A percentile compares a stretch with the other conserved stretches of the same genome.
These are phyloP conservation scores for Calonectria fujianensis DNA, from an alignment of 2,329 filamentous ascomycete genomes.

Conservation along the genomic window DNA sequence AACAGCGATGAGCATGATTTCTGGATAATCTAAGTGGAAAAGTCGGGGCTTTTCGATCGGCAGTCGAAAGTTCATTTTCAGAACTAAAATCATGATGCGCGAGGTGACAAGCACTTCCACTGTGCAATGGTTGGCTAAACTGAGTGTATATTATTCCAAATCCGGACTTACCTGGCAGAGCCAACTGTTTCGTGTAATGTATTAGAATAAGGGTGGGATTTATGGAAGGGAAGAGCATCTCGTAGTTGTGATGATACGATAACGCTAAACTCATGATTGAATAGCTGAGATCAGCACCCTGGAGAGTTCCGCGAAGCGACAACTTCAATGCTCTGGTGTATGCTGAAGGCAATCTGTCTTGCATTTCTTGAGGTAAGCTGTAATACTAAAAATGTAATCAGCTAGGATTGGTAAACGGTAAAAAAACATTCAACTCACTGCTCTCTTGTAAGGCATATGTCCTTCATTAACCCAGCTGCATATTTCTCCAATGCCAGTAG, in stretches of 20 bases:
- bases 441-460: conserved; percentile 82
- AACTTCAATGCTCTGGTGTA: conserved; percentile 78
- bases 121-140: conserved; percentile 61
- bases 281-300: conserved; percentile 77
- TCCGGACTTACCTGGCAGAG: conserved; percentile 79
- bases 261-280: conserved; percentile 77
- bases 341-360: conserved; percentile 76
- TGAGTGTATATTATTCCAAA: no score
- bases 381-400: conserved; percentile 65
- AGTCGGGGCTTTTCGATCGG: conserved; percentile 67
- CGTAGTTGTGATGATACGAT: conserved; percentile 80
- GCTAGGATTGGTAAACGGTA: not conserved
- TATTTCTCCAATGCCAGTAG: conserved; percentile 84
- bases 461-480: conserved; percentile 79
- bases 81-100: conserved; percentile 66
- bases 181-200: conserved; percentile 81
- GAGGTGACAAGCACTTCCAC: conserved; percentile 69
- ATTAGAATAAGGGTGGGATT: conserved; percentile 82
- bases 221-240: conserved; percentile 82
- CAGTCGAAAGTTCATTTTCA: conserved; percentile 74
- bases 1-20: conserved; percentile 82
- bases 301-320: conserved; percentile 62
- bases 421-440: conserved; percentile 67
- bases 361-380: conserved; percentile 78
- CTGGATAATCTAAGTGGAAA: conserved; percentile 78